Conservation (phyloP, 1,284 basidiomycete genomes). For the Microbotryomycetes sp. region DNA sequence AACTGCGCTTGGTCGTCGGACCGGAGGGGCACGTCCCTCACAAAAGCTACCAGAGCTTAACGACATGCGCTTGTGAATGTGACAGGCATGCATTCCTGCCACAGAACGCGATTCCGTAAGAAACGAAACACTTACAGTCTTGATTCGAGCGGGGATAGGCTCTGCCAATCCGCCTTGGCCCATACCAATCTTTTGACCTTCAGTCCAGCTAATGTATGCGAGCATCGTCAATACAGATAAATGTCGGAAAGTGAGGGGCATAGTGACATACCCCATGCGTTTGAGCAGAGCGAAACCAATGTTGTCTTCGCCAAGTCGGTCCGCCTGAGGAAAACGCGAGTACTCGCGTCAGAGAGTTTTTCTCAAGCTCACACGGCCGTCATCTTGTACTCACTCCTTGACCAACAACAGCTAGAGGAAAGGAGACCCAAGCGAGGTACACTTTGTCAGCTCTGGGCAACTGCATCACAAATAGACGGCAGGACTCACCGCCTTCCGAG, state of each 20-base stretch:
- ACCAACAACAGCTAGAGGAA: constrained; percentile 20
- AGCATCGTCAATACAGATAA: neutral
- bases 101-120: neutral
- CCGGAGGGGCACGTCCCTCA: too few species aligned
- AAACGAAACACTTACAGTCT: constrained; percentile 15
- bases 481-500: neutral
- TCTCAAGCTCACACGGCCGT: too few species aligned
- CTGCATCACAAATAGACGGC: neutral
- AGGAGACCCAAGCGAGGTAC: neutral
- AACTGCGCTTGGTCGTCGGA: too few species aligned
- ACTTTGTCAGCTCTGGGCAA: too few species aligned
- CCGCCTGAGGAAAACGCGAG: constrained; percentile 63
- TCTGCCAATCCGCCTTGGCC: constrained; percentile 19
- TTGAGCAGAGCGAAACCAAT: constrained; percentile 69
- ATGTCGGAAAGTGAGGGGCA: neutral
- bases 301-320: constrained; percentile 63
- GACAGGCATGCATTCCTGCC: too few species aligned
- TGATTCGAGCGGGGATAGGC: constrained; percentile 29
- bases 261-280: constrained; percentile 55
- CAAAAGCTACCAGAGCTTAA: too few species aligned
- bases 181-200: constrained; percentile 27
- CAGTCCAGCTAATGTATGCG: constrained; percentile 22
- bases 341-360: constrained; percentile 60
- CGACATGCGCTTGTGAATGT: too few species aligned
- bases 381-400: constrained; percentile 29